Conservation (phyloP, 352 stramenopile species). For the Pythium rhizo-oryzae region DNA sequence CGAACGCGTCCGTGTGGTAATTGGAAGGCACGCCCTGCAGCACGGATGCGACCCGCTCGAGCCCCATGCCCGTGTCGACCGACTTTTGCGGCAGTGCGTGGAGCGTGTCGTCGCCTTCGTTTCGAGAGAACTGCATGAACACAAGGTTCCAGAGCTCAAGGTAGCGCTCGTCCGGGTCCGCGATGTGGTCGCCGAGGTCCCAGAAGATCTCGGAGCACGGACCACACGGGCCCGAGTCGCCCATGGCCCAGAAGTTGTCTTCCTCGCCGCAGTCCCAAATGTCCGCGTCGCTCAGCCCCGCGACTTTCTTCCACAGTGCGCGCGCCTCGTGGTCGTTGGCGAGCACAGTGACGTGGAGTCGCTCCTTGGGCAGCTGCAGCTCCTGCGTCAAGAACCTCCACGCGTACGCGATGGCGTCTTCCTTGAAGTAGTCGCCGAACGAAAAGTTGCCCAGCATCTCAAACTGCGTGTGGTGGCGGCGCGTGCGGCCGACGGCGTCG, state of each 20-base stretch:
- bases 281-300: constrained; percentile 3
- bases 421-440: constrained; percentile 99
- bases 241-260: constrained; percentile 99
- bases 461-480: constrained; percentile 99
- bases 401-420: constrained; percentile 70
- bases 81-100: constrained; percentile 93
- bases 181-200: constrained; percentile 91
- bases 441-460: constrained; percentile 99
- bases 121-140: constrained; percentile 94
- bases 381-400: constrained; percentile 7
- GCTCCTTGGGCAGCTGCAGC: not conserved
- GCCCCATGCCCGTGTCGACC: constrained; percentile 99
- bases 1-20: constrained; percentile 98
- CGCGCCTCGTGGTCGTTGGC: constrained; percentile 6
- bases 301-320: constrained; percentile 6
- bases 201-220: constrained; percentile 99
- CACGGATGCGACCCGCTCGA: constrained; percentile 94
- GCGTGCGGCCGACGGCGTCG: constrained; percentile 98
- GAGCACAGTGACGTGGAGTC: constrained; percentile 9
- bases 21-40: constrained; percentile 94
- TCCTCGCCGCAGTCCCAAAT: constrained; percentile 8
- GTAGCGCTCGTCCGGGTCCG: constrained; percentile 82
- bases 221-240: constrained; percentile 97
- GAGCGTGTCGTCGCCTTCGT: constrained; percentile 94
- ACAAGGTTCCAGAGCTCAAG: constrained; percentile 99